Base-by-base conservation (phyloP, 1,139 yeast genomes). In the Saccharomyces hybrid region DNA sequence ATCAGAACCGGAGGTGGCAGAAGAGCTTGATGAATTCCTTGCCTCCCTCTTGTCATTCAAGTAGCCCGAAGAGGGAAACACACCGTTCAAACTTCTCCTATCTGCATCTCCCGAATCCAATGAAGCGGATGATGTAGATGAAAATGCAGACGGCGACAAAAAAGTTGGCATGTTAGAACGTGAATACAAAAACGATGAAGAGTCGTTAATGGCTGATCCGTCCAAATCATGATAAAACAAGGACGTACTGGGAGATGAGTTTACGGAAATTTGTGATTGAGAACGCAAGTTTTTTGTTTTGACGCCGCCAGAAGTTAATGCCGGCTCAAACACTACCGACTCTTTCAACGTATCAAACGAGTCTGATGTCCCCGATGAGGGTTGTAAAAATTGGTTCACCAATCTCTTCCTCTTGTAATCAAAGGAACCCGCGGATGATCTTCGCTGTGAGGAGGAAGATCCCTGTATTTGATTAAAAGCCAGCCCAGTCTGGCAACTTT, bases 301-400 rank as follows among this genome's bases (percentile, higher is more conserved):
- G 8, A 50, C 25, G 25, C 48, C 41, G 6, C 51, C 52, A 5
- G 52, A 44, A 6, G 42, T 4, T 4, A 3, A 16, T 16, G 42
- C 9, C n/a, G 42, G 42, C 42, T 38, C 42, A 38, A 38, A 38
- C 26, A 51, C n/a, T 2, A 30, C 53, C 13, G 49, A 34, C 42
- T 26, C 26, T 7, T 32, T 46, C 47, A 25, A 32, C 16, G 49
- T 6, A 20, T 14, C 28, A 5, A 13, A 14, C 6, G 23, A 14
- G 42, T 41, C n/a, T 42, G 48, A 23, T 5, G 4, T 27, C 2
- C 46, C 27, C 8, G 31, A 55, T 50, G 56, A 50, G 2, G 62
- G 57, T 26, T 57, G 56, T 26, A 64, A 51, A 54, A 64, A 66
- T 49, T 65, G 68, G 49, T 62, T 57, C 3, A 65, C 69, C 23